Percentiles rank a stretch among this genome's conserved stretches.
Evolutionary conservation across 148 eudicot genomes (phyloP).

Genomic region (Chenopodium album): DNA sequence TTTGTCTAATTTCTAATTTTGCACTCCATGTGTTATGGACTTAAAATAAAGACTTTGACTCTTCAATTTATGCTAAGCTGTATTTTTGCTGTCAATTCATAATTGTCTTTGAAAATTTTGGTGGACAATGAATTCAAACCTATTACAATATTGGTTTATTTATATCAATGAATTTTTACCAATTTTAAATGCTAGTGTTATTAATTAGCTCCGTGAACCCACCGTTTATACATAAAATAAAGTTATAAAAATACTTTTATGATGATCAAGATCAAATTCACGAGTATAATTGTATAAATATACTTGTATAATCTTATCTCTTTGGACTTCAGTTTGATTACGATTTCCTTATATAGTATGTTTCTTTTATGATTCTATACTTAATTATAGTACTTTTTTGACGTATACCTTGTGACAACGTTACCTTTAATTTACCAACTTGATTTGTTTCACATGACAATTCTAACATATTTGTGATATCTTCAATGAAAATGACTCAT

Average conservation of each 20-base stretch:
- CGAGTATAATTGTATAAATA: not conserved
- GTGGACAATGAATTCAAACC: no score
- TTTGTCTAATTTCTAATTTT: not conserved
- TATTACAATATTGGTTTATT: no score
- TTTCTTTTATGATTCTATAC: not conserved
- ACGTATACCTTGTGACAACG: not conserved
- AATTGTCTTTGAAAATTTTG: no score
- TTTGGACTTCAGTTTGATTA: no score
- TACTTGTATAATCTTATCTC: not conserved
- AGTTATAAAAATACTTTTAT: not conserved
- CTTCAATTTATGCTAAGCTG: not conserved
- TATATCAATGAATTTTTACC: not conserved
- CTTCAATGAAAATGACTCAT: no score
- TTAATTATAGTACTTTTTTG: no score
- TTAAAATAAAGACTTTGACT: not conserved
- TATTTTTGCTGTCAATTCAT: constrained; percentile 3
- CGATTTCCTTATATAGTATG: not conserved
- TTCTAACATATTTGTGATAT: no score
- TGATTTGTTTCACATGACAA: no score
- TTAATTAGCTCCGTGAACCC: constrained; percentile 3
- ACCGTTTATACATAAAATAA: not conserved
- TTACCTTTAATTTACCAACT: no score
- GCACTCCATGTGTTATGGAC: not conserved
- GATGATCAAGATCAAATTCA: not conserved
- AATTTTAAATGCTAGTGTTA: not conserved